phyloP scores from a whole-genome alignment of 108 stramenopile species.

The Cyclostephanos tholiformis region DNA sequence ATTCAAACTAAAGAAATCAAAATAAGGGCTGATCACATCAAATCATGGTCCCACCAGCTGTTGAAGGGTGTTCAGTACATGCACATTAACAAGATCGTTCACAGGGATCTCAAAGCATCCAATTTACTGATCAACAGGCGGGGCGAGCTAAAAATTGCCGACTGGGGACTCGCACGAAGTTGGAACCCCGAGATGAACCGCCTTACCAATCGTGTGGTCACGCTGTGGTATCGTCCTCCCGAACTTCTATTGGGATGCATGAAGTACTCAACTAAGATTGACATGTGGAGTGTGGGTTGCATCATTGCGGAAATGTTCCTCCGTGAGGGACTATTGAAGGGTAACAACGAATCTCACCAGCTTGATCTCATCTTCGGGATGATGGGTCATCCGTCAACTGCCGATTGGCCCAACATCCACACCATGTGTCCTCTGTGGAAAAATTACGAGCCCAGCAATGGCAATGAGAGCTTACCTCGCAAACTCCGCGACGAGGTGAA shows the following conservation, averaged over 20 bases:
- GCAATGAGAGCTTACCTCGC: conserved; percentile 54
- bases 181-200: conserved; percentile 88
- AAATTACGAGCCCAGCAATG: conserved; percentile 66
- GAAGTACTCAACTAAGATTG: conserved; percentile 88
- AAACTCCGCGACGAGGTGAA: conserved; percentile 69
- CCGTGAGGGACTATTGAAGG: conserved; percentile 76
- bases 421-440: conserved; percentile 78
- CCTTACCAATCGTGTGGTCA: conserved; percentile 94
- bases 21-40: conserved; percentile 84
- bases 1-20: conserved; percentile 85
- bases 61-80: conserved; percentile 90
- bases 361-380: conserved; percentile 81
- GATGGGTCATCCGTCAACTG: conserved; percentile 73
- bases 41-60: conserved; percentile 92
- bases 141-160: conserved; percentile 94
- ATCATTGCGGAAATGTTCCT: conserved; percentile 96
- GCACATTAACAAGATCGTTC: conserved; percentile 94
- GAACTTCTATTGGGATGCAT: conserved; percentile 89
- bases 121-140: conserved; percentile 90
- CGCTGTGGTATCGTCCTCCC: conserved; percentile 96
- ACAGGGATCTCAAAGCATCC: conserved; percentile 94
- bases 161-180: conserved; percentile 94
- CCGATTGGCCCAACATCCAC: conserved; percentile 77
- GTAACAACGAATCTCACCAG: conserved; percentile 69
- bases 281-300: conserved; percentile 98